Percentiles rank a stretch among this genome's conserved stretches.
Conservation (phyloP, 768 basidiomycete species). For the Wakefieldia striispora region DNA sequence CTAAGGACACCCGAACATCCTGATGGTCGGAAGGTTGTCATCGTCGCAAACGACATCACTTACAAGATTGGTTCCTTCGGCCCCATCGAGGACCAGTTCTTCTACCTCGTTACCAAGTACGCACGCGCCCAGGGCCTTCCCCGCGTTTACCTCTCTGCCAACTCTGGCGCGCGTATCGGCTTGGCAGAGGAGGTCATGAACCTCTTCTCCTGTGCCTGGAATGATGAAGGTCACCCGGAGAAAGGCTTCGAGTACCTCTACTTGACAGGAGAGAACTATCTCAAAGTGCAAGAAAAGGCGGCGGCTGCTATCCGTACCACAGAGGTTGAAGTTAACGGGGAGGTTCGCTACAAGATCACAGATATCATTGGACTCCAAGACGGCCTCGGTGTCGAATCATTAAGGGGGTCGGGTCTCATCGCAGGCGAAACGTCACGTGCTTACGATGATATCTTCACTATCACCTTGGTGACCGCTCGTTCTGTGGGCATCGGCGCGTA, state of each 20-base stretch:
- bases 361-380: conserved; percentile 97
- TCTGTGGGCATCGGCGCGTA: conserved; percentile 99
- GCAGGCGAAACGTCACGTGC: conserved; percentile 98
- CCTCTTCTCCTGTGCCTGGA: conserved; percentile 92
- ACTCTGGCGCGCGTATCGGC: conserved; percentile 97
- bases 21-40: conserved; percentile 80
- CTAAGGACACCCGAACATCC: conserved; percentile 92
- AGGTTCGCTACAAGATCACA: conserved; percentile 90
- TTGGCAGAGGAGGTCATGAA: conserved; percentile 88
- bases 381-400: conserved; percentile 93
- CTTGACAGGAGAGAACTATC: conserved; percentile 87
- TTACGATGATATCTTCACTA: conserved; percentile 99
- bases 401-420: conserved; percentile 96
- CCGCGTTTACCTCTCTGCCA: conserved; percentile 96
- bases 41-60: conserved; percentile 97
- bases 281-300: conserved; percentile 87
- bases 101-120: conserved; percentile 91
- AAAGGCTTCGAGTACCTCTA: conserved; percentile 97
- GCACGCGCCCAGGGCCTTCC: conserved; percentile 87
- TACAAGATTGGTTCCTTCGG: conserved; percentile 99
- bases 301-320: conserved; percentile 72
- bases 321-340: conserved; percentile 84
- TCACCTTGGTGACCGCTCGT: conserved; percentile 96
- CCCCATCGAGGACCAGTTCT: conserved; percentile 93
- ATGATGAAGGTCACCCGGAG: conserved; percentile 75